Conservation (phyloP, 1,139 yeast species). For the Pichia norvegensis region DNA sequence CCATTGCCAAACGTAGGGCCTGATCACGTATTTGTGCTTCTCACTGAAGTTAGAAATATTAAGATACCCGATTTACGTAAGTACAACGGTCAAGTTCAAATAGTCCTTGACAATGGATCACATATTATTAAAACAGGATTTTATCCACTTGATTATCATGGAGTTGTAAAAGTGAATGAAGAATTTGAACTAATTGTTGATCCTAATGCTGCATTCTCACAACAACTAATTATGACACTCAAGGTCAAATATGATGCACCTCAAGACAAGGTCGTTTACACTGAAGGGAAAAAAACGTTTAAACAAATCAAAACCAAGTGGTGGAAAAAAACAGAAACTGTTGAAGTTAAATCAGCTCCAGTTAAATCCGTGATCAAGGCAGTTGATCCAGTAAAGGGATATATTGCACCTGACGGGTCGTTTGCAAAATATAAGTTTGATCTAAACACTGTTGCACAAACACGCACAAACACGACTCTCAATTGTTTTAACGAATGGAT, state of each 20-base stretch:
- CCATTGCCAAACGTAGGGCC: not conserved
- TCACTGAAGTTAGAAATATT: conserved; percentile 52
- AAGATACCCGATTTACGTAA: conserved; percentile 47
- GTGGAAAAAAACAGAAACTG: conserved; percentile 37
- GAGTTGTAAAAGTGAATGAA: conserved; percentile 48
- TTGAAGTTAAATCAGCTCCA: conserved; percentile 30
- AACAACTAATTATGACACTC: conserved; percentile 60
- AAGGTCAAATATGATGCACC: conserved; percentile 57
- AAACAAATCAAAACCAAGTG: conserved; percentile 40
- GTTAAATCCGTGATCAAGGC: not conserved
- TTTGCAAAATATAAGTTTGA: conserved; percentile 53
- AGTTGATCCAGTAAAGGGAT: conserved; percentile 38
- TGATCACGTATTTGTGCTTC: conserved; percentile 42
- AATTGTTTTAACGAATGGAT: conserved; percentile 77
- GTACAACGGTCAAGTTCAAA: conserved; percentile 56
- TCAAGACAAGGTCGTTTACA: conserved; percentile 40
- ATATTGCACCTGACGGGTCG: conserved; percentile 79
- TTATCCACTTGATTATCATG: conserved; percentile 33
- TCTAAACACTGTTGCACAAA: not conserved
- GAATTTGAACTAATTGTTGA: conserved; percentile 80
- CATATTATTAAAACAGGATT: conserved; percentile 77
- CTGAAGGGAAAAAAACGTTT: conserved; percentile 17
- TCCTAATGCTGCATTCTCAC: conserved; percentile 15
- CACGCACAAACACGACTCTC: conserved; percentile 21
- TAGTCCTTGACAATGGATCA: conserved; percentile 82